phyloP scores from a whole-genome alignment of 2,329 filamentous ascomycete genomes.

The Mycosphaerella arachidis region DNA sequence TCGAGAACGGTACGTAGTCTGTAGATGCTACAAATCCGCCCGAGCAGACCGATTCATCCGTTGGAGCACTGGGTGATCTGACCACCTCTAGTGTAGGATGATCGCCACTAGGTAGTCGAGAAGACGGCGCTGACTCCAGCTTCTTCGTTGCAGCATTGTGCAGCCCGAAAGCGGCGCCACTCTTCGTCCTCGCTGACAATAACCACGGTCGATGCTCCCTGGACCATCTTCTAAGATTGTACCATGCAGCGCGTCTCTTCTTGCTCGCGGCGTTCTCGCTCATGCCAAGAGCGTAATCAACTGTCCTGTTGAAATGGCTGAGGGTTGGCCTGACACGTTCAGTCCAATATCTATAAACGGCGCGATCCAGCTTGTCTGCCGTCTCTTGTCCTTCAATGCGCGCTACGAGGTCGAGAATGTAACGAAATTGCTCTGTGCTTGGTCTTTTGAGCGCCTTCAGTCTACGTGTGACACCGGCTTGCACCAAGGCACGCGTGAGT shows the following conservation, averaged over 20 bases:
- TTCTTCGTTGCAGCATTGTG: neutral
- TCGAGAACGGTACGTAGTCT: neutral
- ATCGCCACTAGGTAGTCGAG: neutral
- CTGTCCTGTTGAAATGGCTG: neutral
- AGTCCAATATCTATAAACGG: slow-evolving; percentile 20
- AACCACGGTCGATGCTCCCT: neutral
- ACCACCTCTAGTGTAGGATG: neutral
- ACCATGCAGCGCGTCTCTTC: neutral
- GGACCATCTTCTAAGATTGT: neutral
- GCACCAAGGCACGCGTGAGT: slow-evolving; percentile 48
- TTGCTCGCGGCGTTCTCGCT: neutral
- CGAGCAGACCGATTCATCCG: neutral
- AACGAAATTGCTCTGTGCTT: slow-evolving; percentile 35
- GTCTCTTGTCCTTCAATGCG: slow-evolving; percentile 42
- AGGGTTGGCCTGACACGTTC: neutral
- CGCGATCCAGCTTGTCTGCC: slow-evolving; percentile 32
- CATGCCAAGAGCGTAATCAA: neutral
- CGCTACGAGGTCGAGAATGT: slow-evolving; percentile 42
- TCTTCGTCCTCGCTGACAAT: neutral
- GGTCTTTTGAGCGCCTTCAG: slow-evolving; percentile 37
- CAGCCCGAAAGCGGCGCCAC: neutral
- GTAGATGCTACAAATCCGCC: neutral
- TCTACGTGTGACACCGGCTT: slow-evolving; percentile 45
- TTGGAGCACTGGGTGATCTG: neutral
- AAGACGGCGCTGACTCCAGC: neutral